Evolutionary conservation across 1,284 basidiomycete genomes (phyloP).

Genomic region (Volvariella surrecta): DNA sequence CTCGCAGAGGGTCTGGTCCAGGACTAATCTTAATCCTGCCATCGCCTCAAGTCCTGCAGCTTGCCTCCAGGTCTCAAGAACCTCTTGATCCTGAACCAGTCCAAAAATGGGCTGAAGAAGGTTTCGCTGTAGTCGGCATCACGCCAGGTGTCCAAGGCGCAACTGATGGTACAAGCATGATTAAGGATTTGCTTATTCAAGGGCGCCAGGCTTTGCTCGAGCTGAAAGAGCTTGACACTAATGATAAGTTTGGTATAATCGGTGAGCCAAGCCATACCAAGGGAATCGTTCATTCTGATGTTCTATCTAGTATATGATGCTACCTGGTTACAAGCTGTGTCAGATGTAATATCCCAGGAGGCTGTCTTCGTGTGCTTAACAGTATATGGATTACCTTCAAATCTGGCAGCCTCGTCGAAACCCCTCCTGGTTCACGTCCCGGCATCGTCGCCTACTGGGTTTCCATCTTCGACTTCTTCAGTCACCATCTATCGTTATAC

Average conservation of each 20-base stretch:
- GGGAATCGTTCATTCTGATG: no score
- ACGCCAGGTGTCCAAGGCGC: conserved; percentile 12
- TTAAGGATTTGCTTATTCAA: no score
- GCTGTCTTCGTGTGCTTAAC: conserved; percentile 24
- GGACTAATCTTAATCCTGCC: conserved; percentile 35
- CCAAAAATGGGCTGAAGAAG: conserved; percentile 42
- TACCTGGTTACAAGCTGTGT: conserved; percentile 16
- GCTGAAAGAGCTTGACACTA: conserved; percentile 27
- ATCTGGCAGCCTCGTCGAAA: conserved; percentile 10
- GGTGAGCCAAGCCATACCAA: conserved; percentile 16
- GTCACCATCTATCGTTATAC: conserved; percentile 19
- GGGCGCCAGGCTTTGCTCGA: conserved; percentile 21
- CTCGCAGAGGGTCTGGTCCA: conserved; percentile 34
- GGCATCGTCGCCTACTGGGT: conserved; percentile 13
- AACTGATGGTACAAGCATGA: no score
- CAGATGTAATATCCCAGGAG: conserved; percentile 19
- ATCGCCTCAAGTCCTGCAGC: background rate
- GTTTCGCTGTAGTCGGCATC: conserved; percentile 35
- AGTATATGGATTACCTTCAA: conserved; percentile 20
- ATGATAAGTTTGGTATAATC: conserved; percentile 32
- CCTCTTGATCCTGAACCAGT: conserved; percentile 36
- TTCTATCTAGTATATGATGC: conserved; percentile 27
- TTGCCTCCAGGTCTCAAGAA: conserved; percentile 9
- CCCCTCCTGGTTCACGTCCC: conserved; percentile 21
- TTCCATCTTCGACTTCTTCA: conserved; percentile 6